A percentile compares a stretch with the other conserved stretches of the same genome.
Evolutionary conservation across 306 rosid genomes (phyloP).

Genomic region (Gastrolobium villosum): DNA sequence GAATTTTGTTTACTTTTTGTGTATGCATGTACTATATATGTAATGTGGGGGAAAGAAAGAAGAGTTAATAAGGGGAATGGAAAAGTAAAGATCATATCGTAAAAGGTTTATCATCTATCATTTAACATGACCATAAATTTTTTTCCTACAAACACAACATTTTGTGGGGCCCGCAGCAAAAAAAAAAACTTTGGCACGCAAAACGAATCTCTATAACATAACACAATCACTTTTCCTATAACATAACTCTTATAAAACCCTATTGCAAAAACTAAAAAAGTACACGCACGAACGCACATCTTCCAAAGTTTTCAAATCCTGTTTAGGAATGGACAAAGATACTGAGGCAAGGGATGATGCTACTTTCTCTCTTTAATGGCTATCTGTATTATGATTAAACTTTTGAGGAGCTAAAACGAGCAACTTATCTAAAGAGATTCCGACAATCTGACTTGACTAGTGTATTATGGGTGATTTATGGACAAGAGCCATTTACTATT

Average conservation of each 20-base stretch:
- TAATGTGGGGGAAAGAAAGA: background rate
- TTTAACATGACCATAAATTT: too few species aligned
- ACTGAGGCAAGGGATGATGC: slow-evolving; percentile 33
- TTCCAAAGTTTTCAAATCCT: slow-evolving; percentile 43
- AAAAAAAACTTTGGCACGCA: too few species aligned
- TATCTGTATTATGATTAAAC: slow-evolving; percentile 43
- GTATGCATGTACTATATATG: slow-evolving; percentile 31
- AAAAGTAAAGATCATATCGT: slow-evolving; percentile 32
- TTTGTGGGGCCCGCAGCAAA: too few species aligned
- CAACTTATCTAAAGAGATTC: slow-evolving; percentile 46
- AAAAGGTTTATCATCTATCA: too few species aligned
- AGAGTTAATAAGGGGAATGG: background rate
- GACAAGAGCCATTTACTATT: slow-evolving; percentile 46
- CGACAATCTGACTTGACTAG: slow-evolving; percentile 50
- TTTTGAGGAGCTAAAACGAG: slow-evolving; percentile 42
- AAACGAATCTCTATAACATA: too few species aligned
- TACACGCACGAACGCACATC: slow-evolving; percentile 34
- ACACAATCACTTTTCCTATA: too few species aligned
- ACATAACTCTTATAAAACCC: too few species aligned
- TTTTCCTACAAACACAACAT: too few species aligned
- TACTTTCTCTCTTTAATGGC: slow-evolving; percentile 30
- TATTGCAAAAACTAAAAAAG: slow-evolving; percentile 28
- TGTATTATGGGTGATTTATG: slow-evolving; percentile 46
- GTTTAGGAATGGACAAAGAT: slow-evolving; percentile 49
- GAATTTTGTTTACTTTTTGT: slow-evolving; percentile 39